Conservation (phyloP, 2,329 filamentous ascomycete species). For the Trichophyton equinum region DNA sequence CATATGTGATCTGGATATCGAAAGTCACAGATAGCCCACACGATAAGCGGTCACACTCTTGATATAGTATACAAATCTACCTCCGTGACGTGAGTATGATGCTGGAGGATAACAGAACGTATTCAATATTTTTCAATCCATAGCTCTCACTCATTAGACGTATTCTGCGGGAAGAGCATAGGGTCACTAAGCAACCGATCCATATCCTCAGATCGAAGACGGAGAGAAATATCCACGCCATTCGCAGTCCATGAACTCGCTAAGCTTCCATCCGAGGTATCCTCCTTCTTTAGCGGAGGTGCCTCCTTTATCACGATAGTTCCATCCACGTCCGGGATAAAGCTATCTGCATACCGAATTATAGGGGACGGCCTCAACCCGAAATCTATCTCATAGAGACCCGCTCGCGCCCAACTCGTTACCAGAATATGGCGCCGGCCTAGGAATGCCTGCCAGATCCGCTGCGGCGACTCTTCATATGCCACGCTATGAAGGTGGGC, state of each 20-base stretch:
- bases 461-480: conserved; percentile 35
- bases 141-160: too few species aligned
- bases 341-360: neutral
- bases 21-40: too few species aligned
- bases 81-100: too few species aligned
- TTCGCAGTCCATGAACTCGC: neutral
- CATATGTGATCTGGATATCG: too few species aligned
- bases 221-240: neutral
- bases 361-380: conserved; percentile 1
- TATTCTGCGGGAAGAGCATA: neutral
- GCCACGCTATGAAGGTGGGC: conserved; percentile 34
- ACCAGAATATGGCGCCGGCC: conserved; percentile 33
- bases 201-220: neutral
- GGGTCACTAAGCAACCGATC: neutral
- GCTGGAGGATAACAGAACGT: too few species aligned
- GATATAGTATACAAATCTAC: too few species aligned
- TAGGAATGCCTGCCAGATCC: conserved; percentile 38
- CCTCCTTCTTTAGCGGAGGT: neutral
- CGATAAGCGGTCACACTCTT: too few species aligned
- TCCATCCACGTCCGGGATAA: neutral
- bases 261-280: neutral
- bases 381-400: conserved; percentile 23
- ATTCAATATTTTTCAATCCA: too few species aligned
- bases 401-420: conserved; percentile 36
- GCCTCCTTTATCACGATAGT: neutral